These are phyloP conservation scores for Pelargonium citronellum DNA, from an alignment of 441 rosid species.

Conservation along the genomic window DNA sequence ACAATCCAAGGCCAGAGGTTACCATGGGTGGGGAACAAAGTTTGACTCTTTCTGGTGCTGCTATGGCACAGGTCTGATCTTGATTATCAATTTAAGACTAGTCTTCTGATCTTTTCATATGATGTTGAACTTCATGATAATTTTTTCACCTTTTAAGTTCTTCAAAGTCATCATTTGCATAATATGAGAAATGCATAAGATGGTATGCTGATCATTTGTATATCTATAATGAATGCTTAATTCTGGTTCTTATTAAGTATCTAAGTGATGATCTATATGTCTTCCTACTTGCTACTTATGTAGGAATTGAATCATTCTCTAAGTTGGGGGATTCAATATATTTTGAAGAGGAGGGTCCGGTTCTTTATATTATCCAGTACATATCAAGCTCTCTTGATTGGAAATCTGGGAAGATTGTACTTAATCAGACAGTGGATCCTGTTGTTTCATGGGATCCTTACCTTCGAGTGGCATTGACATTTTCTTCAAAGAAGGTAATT, in stretches of 20 bases:
- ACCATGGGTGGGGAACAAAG: constrained; percentile 82
- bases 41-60: constrained; percentile 86
- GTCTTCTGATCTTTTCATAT: neutral
- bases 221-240: neutral
- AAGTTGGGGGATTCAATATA: constrained; percentile 95
- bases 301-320: constrained; percentile 87
- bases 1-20: constrained; percentile 59
- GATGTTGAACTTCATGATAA: neutral
- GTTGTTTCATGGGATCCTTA: constrained; percentile 61
- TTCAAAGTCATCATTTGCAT: no score
- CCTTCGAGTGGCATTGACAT: constrained; percentile 48
- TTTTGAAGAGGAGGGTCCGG: constrained; percentile 79
- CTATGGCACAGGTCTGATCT: constrained; percentile 75
- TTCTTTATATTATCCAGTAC: constrained; percentile 73
- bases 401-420: constrained; percentile 47
- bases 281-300: neutral
- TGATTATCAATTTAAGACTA: neutral
- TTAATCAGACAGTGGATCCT: constrained; percentile 65
- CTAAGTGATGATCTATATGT: neutral
- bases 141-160: no score
- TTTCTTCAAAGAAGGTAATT: constrained; percentile 46
- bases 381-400: constrained; percentile 75
- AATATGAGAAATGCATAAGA: no score
- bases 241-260: neutral
- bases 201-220: no score